phyloP scores from a whole-genome alignment of 805 yeast species.

The Pichia phayaonensis region DNA sequence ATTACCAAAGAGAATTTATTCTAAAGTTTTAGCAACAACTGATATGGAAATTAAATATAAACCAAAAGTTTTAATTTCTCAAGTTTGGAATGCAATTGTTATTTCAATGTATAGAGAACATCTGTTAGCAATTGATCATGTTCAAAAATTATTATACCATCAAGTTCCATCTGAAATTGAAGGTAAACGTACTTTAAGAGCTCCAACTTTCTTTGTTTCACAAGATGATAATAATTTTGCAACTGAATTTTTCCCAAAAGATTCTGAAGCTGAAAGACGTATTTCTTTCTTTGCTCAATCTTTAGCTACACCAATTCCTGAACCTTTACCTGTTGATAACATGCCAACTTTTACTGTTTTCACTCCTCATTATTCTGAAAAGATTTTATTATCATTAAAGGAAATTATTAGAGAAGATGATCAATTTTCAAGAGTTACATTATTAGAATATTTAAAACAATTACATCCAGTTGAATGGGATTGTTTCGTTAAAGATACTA shows the following conservation, averaged over 20 bases:
- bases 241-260: slow-evolving; percentile 93
- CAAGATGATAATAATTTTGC: slow-evolving; percentile 95
- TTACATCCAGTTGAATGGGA: slow-evolving; percentile 97
- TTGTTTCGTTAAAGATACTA: slow-evolving; percentile 93
- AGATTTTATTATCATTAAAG: slow-evolving; percentile 84
- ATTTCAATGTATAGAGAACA: slow-evolving; percentile 99
- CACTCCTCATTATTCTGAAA: slow-evolving; percentile 94
- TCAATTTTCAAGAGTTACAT: slow-evolving; percentile 88
- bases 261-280: slow-evolving; percentile 99
- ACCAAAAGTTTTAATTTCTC: slow-evolving; percentile 96
- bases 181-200: slow-evolving; percentile 96
- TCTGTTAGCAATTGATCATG: slow-evolving; percentile 95
- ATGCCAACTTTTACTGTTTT: slow-evolving; percentile 98
- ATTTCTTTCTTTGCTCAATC: slow-evolving; percentile 99
- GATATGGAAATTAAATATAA: slow-evolving; percentile 99
- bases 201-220: slow-evolving; percentile 97
- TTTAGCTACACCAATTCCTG: slow-evolving; percentile 96
- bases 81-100: slow-evolving; percentile 98
- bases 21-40: slow-evolving; percentile 94
- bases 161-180: slow-evolving; percentile 98
- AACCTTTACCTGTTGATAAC: slow-evolving; percentile 97
- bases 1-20: slow-evolving; percentile 97
- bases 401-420: slow-evolving; percentile 97
- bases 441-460: slow-evolving; percentile 90
- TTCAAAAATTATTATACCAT: slow-evolving; percentile 92